A percentile compares a stretch with the other conserved stretches of the same genome.
These are phyloP conservation scores for Cyberlindnera sargentensis DNA, from an alignment of 805 yeast genomes.

Conservation along the genomic window DNA sequence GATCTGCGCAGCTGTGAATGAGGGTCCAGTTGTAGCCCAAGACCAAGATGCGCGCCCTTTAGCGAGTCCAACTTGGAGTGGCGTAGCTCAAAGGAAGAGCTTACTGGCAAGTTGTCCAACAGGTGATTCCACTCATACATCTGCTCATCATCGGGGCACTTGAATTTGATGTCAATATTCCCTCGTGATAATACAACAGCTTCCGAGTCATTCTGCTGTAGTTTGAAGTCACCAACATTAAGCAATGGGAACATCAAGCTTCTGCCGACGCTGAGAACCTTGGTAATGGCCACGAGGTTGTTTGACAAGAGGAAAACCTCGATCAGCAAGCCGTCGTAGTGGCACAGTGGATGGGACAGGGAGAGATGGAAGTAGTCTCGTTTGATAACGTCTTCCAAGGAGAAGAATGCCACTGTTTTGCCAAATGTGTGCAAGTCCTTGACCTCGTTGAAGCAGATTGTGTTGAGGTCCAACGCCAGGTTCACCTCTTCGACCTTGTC, in stretches of 20 bases:
- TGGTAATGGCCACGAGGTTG: slow-evolving; percentile 17
- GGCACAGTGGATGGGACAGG: slow-evolving; percentile 6
- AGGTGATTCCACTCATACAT: slow-evolving; percentile 18
- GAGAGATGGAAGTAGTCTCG: slow-evolving; percentile 22
- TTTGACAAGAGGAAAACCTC: slow-evolving; percentile 16
- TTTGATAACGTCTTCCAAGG: slow-evolving; percentile 11
- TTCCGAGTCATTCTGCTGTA: slow-evolving; percentile 10
- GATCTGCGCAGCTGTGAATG: slow-evolving; percentile 8
- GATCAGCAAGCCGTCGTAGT: slow-evolving; percentile 5
- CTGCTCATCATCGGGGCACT: slow-evolving; percentile 20
- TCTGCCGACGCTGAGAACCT: slow-evolving; percentile 20
- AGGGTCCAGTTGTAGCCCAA: slow-evolving; percentile 12
- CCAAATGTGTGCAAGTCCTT: slow-evolving; percentile 5
- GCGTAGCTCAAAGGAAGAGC: slow-evolving; percentile 1
- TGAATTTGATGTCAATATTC: slow-evolving; percentile 7
- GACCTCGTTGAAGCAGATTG: slow-evolving; percentile 15
- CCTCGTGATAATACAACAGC: slow-evolving; percentile 1
- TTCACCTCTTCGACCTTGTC: slow-evolving; percentile 18
- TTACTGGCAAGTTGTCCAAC: background rate
- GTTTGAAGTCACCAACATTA: slow-evolving; percentile 10
- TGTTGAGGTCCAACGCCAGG: slow-evolving; percentile 12
- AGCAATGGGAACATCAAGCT: slow-evolving; percentile 19
- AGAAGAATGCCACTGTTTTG: slow-evolving; percentile 14
- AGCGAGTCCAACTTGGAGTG: slow-evolving; percentile 7
- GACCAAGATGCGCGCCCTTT: slow-evolving; percentile 14